Evolutionary conservation across 371 early-diverging fungal genomes (phyloP), one percentile per base, ranked within the genome.

Genomic region (Mortierella sp.): DNA sequence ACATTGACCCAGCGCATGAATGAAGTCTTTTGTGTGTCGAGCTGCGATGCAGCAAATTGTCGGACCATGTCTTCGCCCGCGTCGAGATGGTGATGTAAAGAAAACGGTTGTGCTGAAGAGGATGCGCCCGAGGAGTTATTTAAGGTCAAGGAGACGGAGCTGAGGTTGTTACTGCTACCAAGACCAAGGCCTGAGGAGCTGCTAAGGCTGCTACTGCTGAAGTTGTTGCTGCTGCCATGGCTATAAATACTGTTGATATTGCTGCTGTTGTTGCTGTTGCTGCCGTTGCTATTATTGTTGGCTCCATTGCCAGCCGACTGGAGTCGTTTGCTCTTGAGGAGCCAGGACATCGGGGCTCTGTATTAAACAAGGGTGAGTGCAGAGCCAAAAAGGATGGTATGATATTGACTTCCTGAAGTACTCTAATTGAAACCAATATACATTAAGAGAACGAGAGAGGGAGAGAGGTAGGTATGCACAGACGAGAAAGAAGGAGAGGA

Each of bases 1-100:
- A 83, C 81, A 73, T 95, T 95, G 65, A 92, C 85, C 95, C 95
- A 95, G 41, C 89, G 90, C 19, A 90, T 92, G 60, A 95, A 89
- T 14, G 94, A 89, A 21, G 89, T 88, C 65, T 86, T 88, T 75
- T 95, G 93, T 28, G 91, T 87, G 50, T 86, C 86, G 50, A 69
- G 60, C 44, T 73, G 68, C 30, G 75, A 64, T 9, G 75, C 75
- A 47, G 75, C 69, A 46, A 63, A 67, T 60, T 69, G 70, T 60
- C 76, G 69, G 42, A 75, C 69, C 76, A 75, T 75, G 60, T 75
- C 76, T 58, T 75, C 76, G 70, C 76, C 76, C 60, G 73, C 76
- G 69, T 75, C 76, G 69, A 75, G 47, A 69, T 75, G 76, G 76
- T 60, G 64, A 50, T 69, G 70, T 57, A 50, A 56, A 49, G 67